These are phyloP conservation scores for Pterocarpus macrocarpus DNA, from an alignment of 306 rosid genomes.

Conservation along the genomic window DNA sequence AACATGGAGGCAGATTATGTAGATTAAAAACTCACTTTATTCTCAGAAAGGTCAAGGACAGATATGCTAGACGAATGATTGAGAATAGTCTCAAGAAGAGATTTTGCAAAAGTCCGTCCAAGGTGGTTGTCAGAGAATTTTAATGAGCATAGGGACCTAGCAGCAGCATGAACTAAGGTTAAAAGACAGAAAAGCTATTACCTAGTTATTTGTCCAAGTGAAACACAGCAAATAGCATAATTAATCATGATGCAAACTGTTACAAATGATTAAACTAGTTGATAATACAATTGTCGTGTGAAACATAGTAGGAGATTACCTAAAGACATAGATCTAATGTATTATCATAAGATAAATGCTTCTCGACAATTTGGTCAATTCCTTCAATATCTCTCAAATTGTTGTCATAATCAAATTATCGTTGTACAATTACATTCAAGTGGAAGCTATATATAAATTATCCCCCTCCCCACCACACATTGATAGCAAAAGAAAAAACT, in stretches of 20 bases:
- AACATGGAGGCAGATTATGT: slow-evolving; percentile 34
- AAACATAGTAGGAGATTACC: slow-evolving; percentile 33
- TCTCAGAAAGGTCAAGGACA: slow-evolving; percentile 86
- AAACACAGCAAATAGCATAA: slow-evolving; percentile 29
- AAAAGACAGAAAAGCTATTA: slow-evolving; percentile 22
- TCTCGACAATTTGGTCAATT: slow-evolving; percentile 37
- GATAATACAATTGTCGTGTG: neutral
- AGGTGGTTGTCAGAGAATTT: slow-evolving; percentile 67
- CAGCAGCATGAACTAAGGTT: slow-evolving; percentile 40
- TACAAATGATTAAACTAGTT: slow-evolving; percentile 24
- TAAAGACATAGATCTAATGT: slow-evolving; percentile 25
- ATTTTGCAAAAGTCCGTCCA: slow-evolving; percentile 66
- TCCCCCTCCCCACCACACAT: slow-evolving; percentile 16
- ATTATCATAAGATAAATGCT: slow-evolving; percentile 36
- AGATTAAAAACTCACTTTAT: slow-evolving; percentile 68
- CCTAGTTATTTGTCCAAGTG: slow-evolving; percentile 19
- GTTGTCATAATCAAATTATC: slow-evolving; percentile 22
- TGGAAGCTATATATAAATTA: slow-evolving; percentile 7
- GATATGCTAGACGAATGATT: slow-evolving; percentile 73
- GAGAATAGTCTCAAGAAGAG: slow-evolving; percentile 69
- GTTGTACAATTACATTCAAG: slow-evolving; percentile 23
- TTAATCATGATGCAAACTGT: slow-evolving; percentile 17
- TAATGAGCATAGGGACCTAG: slow-evolving; percentile 78
- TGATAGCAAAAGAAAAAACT: slow-evolving; percentile 12
- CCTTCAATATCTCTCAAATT: slow-evolving; percentile 33